phyloP scores from a whole-genome alignment of 371 early-diverging fungal genomes.

The Haplosporangium sp. region DNA sequence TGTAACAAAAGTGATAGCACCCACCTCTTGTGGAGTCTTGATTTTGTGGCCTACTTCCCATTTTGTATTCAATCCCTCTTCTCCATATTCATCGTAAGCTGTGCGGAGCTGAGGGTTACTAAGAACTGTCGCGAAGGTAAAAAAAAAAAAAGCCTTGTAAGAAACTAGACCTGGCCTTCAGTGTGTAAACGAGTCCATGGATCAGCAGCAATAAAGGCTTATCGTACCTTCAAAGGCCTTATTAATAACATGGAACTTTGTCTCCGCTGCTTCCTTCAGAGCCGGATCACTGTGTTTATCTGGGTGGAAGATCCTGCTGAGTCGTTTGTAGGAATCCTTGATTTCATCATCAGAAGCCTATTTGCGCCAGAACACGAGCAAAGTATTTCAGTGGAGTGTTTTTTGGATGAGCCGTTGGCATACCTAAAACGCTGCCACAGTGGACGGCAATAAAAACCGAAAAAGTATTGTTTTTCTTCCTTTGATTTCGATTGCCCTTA shows the following conservation, averaged over 20 bases:
- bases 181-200: neutral
- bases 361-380: neutral
- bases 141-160: neutral
- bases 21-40: slow-evolving; percentile 87
- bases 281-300: slow-evolving; percentile 79
- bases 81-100: slow-evolving; percentile 94
- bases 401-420: neutral
- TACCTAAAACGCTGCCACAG: neutral
- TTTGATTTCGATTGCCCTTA: slow-evolving; percentile 36
- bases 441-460: no score
- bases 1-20: neutral
- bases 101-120: slow-evolving; percentile 83
- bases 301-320: slow-evolving; percentile 90
- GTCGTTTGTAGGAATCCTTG: slow-evolving; percentile 83
- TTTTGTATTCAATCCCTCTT: slow-evolving; percentile 78
- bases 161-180: neutral
- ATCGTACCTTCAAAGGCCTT: slow-evolving; percentile 85
- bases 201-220: neutral
- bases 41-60: slow-evolving; percentile 84
- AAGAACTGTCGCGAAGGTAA: slow-evolving; percentile 65
- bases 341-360: slow-evolving; percentile 89
- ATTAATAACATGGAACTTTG: slow-evolving; percentile 85
- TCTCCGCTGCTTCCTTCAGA: slow-evolving; percentile 72
- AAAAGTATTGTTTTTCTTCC: no score
- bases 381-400: neutral